A percentile compares a stretch with the other conserved stretches of the same genome.
phyloP scores from a whole-genome alignment of 495 filamentous ascomycete species.

The Chlorociboria aeruginascens region DNA sequence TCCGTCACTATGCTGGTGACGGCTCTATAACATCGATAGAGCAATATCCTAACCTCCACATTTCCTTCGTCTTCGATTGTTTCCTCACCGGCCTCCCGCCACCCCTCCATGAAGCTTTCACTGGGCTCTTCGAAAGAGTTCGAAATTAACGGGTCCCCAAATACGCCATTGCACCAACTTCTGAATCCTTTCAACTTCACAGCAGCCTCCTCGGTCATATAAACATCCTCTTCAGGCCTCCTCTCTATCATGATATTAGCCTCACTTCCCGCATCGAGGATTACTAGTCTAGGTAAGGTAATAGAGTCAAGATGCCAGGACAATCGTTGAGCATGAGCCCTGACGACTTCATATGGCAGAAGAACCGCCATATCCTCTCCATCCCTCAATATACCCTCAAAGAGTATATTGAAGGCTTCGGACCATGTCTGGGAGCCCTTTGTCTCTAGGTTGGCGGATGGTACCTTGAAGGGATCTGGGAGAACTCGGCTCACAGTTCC shows the following conservation, averaged over 20 bases:
- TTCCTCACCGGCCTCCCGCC: slow-evolving; percentile 16
- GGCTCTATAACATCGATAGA: slow-evolving; percentile 39
- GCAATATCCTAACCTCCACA: slow-evolving; percentile 25
- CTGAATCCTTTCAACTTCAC: slow-evolving; percentile 12
- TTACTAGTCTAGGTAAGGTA: slow-evolving; percentile 39
- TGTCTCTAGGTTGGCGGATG: slow-evolving; percentile 23
- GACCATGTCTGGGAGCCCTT: slow-evolving; percentile 45
- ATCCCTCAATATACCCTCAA: slow-evolving; percentile 54
- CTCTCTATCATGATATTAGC: slow-evolving; percentile 45
- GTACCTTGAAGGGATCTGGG: slow-evolving; percentile 32
- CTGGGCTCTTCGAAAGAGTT: slow-evolving; percentile 34
- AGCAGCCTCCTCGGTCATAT: background rate
- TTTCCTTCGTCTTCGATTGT: slow-evolving; percentile 27
- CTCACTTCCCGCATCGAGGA: slow-evolving; percentile 40
- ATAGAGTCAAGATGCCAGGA: slow-evolving; percentile 43
- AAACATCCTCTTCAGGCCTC: slow-evolving; percentile 23
- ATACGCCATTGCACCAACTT: slow-evolving; percentile 41
- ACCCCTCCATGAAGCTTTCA: slow-evolving; percentile 33
- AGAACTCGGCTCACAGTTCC: slow-evolving; percentile 27
- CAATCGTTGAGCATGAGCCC: slow-evolving; percentile 36
- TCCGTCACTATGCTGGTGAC: slow-evolving; percentile 31
- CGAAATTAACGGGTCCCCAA: slow-evolving; percentile 46
- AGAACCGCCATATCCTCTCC: slow-evolving; percentile 58
- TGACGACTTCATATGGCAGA: slow-evolving; percentile 52
- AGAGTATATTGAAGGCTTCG: slow-evolving; percentile 44